Evolutionary conservation across 257 asterid genomes (phyloP).

Genomic region (Scutellaria minor): DNA sequence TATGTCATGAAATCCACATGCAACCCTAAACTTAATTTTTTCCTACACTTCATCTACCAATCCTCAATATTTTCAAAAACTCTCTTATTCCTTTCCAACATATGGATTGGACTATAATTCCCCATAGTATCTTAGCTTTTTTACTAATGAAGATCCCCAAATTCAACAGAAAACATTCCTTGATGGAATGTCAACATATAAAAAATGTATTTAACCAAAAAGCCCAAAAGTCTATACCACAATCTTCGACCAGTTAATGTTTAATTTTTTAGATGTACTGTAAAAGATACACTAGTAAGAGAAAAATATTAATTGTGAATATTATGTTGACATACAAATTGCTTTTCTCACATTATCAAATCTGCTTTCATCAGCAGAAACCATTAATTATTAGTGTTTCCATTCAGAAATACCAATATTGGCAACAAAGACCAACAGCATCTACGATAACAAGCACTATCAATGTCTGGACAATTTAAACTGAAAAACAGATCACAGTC

Average conservation of each 20-base stretch:
- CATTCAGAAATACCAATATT: slow-evolving; percentile 2
- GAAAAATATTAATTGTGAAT: background rate
- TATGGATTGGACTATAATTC: too few relatives aligned
- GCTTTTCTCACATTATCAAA: background rate
- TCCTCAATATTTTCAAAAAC: too few relatives aligned
- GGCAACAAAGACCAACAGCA: background rate
- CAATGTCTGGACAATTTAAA: background rate
- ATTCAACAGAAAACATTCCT: too few relatives aligned
- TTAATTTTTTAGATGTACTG: background rate
- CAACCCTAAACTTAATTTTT: too few relatives aligned
- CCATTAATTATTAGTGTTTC: background rate
- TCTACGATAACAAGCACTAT: background rate
- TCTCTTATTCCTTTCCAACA: too few relatives aligned
- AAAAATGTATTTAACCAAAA: background rate
- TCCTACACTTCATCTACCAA: too few relatives aligned
- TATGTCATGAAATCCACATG: too few relatives aligned
- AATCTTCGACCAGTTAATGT: background rate
- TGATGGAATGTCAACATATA: background rate
- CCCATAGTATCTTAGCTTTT: too few relatives aligned
- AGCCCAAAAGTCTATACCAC: background rate
- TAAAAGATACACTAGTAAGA: background rate
- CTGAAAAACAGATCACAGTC: background rate
- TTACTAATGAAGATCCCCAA: too few relatives aligned
- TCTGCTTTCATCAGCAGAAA: background rate
- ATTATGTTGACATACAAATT: background rate